Base-by-base conservation (phyloP, 106 monocot species). In the Agapanthus africanus region DNA sequence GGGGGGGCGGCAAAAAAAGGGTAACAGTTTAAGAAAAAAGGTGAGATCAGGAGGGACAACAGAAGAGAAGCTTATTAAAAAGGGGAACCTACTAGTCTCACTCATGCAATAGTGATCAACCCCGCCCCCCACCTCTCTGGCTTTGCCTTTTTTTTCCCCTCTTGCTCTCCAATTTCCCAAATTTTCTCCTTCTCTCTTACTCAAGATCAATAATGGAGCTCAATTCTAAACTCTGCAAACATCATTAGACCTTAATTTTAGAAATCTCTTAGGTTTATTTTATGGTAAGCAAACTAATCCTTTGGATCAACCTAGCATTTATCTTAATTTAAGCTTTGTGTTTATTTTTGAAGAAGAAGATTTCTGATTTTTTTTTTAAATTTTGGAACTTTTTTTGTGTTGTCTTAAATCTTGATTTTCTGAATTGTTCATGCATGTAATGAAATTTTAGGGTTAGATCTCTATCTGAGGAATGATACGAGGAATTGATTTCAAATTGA, bases 31-130 rank as follows among this genome's bases (percentile, higher is more conserved):
- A 52, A 25, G 3, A 11, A 56, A 28, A 56, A 56, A 56, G 28
- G 15, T 56, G 56, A 56, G 56, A 56, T 56, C 56, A 8, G 11
- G 28, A 56, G 56, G 56, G 27, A 56, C 56, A 56, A 56, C 56
- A 30, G 56, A 56, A 27, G 10, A 13, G 27, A 0, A 19, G 8
- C 56, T 56, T 30, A 56, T 56, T 56, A 56, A 56, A 28, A 56
- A 11, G 28, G 6, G 44, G 10, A 56, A 56, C 56, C 27, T 10
- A 56, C 11, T 27, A 19, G 15, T 7, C 56, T n/a, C n/a, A n/a
- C n/a, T 30, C 44, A 56, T 28, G 56, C 28, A 16, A 6, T 14
- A 47, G 15, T 4, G 4, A 0, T 19, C 15, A 11, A 4, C 19
- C 47, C 19, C 47, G 14, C 47, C 19, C 47, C 21, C 8, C 22